phyloP scores from a whole-genome alignment of 305 asterid genomes.

The Caryopteris hybrid region DNA sequence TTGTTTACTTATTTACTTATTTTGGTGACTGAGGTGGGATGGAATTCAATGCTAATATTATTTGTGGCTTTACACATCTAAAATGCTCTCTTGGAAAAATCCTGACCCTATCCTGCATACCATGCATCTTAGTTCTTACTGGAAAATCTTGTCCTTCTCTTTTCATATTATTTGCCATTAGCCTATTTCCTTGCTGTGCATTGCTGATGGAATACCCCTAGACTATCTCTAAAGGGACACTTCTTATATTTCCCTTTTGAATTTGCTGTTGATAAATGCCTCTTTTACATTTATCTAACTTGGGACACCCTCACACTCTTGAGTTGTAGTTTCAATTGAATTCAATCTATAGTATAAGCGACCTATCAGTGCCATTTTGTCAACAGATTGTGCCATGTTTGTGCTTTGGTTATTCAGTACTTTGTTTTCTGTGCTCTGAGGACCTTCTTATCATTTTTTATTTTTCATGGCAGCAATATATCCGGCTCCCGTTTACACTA shows the following conservation, averaged over 20 bases:
- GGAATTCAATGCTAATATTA: background rate
- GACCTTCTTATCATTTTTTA: background rate
- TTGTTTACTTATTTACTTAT: background rate
- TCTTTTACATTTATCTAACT: background rate
- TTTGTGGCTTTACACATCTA: background rate
- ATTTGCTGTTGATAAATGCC: constrained; percentile 1
- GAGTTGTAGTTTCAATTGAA: constrained; percentile 8
- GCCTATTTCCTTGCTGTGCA: background rate
- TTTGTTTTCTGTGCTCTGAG: constrained; percentile 2
- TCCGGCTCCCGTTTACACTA: constrained; percentile 57
- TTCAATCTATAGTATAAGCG: constrained; percentile 2
- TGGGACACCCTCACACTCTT: background rate
- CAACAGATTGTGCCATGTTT: background rate
- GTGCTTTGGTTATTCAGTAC: constrained; percentile 3
- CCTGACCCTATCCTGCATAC: background rate
- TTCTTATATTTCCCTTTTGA: constrained; percentile 2
- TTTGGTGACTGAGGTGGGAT: background rate
- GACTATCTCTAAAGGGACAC: background rate
- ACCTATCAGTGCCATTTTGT: background rate
- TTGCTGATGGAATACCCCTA: background rate
- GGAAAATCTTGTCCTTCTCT: background rate
- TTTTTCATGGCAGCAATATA: constrained; percentile 53
- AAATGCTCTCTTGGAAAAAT: background rate
- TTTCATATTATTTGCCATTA: background rate
- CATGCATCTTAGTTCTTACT: background rate